Base-by-base conservation (phyloP, 805 yeast genomes). In the Debaryomyces maramus region DNA sequence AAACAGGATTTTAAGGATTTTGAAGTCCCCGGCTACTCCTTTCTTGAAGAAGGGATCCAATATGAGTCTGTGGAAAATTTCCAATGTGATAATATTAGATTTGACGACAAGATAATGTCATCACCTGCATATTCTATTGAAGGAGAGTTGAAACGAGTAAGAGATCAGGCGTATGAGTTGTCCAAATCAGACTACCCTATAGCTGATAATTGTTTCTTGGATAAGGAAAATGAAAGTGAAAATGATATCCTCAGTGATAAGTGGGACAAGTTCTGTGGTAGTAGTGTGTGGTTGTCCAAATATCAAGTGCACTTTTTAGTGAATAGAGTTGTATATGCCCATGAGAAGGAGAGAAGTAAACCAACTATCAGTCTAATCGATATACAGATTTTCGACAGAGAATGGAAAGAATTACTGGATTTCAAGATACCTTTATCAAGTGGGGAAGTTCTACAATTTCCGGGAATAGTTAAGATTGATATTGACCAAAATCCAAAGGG, bases 341-440 rank as follows among this genome's bases (percentile, higher is more conserved):
- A 34, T 5, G 19, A 18, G 7, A 38, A 19, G 14, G 18, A 11
- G 10, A 27, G 45, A 28, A 41, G 34, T 16, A 33, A 13, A 15
- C 45, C 45, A 6, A 41, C 45, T 2, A 41, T 41, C 20, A 41
- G 45, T 30, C 29, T 41, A 14, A 44, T 55, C 23, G 46, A 52
- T 33, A 54, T 45, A 14, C 61, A 56, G 40, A 28, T 50, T 2
- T 56, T 45, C 38, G 51, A 53, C 36, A 23, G 35, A 13, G 36
- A 53, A 22, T 56, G 60, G 60, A 33, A 55, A 6, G 58, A 56
- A 38, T 7, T 53, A 7, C 19, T 18, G 14, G 39, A 39, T 22
- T 44, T 24, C 19, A 24, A 34, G 15, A 16, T 47, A n/a, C 41
- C 21, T 7, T 6, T 24, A 15, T n/a, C 41, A 2, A 6, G 16